These are phyloP conservation scores for Chytriomyces hyalinus DNA, from an alignment of 192 early-diverging fungal genomes.

Conservation along the genomic window DNA sequence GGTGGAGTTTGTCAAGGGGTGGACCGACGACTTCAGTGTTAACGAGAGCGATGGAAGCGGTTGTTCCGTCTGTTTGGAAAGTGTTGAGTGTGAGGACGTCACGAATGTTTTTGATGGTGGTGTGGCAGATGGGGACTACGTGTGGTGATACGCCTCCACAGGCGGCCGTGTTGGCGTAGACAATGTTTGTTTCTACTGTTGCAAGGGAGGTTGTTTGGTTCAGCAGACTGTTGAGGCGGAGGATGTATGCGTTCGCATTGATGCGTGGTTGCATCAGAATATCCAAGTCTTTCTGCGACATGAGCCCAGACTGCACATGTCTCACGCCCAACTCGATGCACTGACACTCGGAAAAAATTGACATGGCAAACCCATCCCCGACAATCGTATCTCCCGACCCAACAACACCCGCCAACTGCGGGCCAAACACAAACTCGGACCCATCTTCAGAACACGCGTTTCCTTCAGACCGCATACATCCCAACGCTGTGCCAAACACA, in stretches of 20 bases:
- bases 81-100: not conserved
- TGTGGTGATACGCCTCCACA: constrained; percentile 15
- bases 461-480: constrained; percentile 34
- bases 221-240: not conserved
- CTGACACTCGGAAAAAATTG: constrained; percentile 6
- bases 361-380: constrained; percentile 6
- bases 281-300: not conserved
- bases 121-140: constrained; percentile 26
- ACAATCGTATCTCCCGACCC: constrained; percentile 32
- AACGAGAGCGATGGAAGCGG: constrained; percentile 21
- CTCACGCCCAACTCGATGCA: not conserved
- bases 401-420: constrained; percentile 24
- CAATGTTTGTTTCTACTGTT: not conserved
- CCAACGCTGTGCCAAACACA: constrained; percentile 28
- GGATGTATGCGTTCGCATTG: not conserved
- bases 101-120: not conserved
- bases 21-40: not conserved
- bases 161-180: not conserved
- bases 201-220: not conserved
- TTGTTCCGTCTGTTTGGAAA: constrained; percentile 35
- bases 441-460: constrained; percentile 7
- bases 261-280: not conserved
- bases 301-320: not conserved
- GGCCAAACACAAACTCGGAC: constrained; percentile 27
- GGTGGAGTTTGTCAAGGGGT: too few relatives aligned